A percentile compares a stretch with the other conserved stretches of the same genome.
Evolutionary conservation across 1,139 yeast genomes (phyloP).

Genomic region (Kazachstania sp.): DNA sequence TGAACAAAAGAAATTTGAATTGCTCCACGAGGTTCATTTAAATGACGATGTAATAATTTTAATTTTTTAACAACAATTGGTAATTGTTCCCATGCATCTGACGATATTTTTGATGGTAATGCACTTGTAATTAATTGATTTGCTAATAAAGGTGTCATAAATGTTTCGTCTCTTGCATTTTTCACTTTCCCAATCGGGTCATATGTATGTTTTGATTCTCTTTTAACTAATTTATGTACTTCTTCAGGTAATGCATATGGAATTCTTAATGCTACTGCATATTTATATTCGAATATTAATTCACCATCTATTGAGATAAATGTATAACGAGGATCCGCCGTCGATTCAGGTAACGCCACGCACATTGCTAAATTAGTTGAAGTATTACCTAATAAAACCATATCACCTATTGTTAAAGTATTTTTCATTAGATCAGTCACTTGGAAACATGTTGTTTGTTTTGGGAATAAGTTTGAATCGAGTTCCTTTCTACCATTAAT

Average conservation of each 20-base stretch:
- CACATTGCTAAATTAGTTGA: conserved; percentile 37
- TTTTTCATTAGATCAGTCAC: conserved; percentile 4
- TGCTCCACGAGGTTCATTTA: conserved; percentile 44
- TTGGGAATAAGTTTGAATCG: background rate
- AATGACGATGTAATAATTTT: conserved; percentile 45
- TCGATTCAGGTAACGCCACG: conserved; percentile 35
- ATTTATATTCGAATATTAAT: conserved; percentile 41
- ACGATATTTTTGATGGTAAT: conserved; percentile 22
- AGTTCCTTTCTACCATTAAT: conserved; percentile 1
- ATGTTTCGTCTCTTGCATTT: conserved; percentile 19
- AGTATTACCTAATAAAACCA: conserved; percentile 36
- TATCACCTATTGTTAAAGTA: conserved; percentile 38
- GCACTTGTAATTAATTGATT: conserved; percentile 26
- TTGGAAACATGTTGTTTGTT: conserved; percentile 4
- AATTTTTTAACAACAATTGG: conserved; percentile 36
- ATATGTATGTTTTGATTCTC: conserved; percentile 21
- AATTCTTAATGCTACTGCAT: conserved; percentile 43
- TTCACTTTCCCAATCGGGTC: conserved; percentile 29
- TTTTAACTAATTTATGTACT: conserved; percentile 22
- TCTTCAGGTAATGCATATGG: conserved; percentile 33
- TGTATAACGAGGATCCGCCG: conserved; percentile 44
- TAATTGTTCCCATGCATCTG: conserved; percentile 32
- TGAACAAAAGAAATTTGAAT: conserved; percentile 44
- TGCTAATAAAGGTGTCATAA: conserved; percentile 20
- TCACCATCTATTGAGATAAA: conserved; percentile 51